Percentiles rank a stretch among this genome's conserved stretches.
phyloP scores from a whole-genome alignment of 139 green algal species.

The Closterium sp. region DNA sequence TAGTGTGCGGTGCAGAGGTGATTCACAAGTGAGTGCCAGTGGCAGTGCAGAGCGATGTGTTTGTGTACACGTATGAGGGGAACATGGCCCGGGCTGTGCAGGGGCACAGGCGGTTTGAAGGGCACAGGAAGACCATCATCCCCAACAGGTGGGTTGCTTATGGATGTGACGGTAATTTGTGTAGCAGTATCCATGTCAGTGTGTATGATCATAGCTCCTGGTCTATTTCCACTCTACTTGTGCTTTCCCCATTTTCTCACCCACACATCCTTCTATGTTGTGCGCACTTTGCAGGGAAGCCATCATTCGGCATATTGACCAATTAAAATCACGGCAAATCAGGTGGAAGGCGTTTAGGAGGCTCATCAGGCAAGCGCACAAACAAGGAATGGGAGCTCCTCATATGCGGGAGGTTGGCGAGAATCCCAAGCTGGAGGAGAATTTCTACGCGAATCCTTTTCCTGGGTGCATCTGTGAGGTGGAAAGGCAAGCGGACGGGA shows the following conservation, averaged over 20 bases:
- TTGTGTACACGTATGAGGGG: conserved; percentile 42
- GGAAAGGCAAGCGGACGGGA: not conserved
- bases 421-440: conserved; percentile 4
- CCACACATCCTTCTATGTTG: too few species aligned
- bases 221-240: too few species aligned
- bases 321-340: not conserved
- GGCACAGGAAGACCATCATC: conserved; percentile 37
- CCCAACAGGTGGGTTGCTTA: conserved; percentile 30
- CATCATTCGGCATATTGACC: not conserved
- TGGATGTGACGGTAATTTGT: too few species aligned
- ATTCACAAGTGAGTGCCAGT: not conserved
- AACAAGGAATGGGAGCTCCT: conserved; percentile 8
- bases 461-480: conserved; percentile 29
- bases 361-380: not conserved
- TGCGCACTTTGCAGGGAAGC: not conserved
- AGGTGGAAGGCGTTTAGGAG: not conserved
- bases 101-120: conserved; percentile 33
- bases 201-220: too few species aligned
- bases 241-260: too few species aligned
- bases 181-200: not conserved
- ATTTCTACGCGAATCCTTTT: conserved; percentile 38
- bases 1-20: too few species aligned
- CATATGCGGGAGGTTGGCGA: not conserved
- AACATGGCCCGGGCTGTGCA: conserved; percentile 44
- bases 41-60: conserved; percentile 42